Base-by-base conservation (phyloP, 1,284 basidiomycete species). In the Malassezia japonica region DNA sequence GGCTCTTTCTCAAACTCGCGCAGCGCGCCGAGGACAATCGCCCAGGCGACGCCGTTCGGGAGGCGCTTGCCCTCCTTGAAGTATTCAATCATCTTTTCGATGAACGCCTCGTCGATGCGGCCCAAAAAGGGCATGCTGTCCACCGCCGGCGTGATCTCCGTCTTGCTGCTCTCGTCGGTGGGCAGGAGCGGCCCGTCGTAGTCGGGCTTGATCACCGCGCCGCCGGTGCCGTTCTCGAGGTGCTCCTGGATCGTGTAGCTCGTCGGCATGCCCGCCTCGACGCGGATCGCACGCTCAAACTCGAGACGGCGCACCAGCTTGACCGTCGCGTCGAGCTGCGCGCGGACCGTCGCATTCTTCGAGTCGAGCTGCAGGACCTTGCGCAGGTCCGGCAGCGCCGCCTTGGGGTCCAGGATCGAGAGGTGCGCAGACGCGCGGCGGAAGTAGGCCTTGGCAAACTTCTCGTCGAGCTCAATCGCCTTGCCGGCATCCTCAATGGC, bases 351-450 rank as follows among this genome's bases (percentile, higher is more conserved):
- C 25, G 82, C 81, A 74, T 98, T 98, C 33, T 81, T 79, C 0
- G 92, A 91, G 67, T 99, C 94, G 4, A 96, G 75, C n/a, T 78
- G 73, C 23, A 94, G 75, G 7, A 92, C 83, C 53, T 63, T 56
- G 25, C 50, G 50, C 32, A 72, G 57, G 37, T 72, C 69, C 13
- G 66, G 63, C 5, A 72, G 46, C 4, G 69, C 69, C 8, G 59
- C 45, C 46, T 69, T 67, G 21, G 66, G 67, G 16, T 72, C 61
- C 53, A 95, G 76, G 46, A 89, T 86, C 68, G 92, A 86, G 52
- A 99, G 79, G 66, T 92, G 82, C 59, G 90, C 94, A 62, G 85
- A 84, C 42, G 87, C 92, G 44, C 94, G 85, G 56, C 90, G 86
- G 69, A 85, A 90, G 71, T 85, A 89, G 0, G 87, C 88, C 74